Conservation (phyloP, 202 grass and related monocot species). For the Saccharum hybrid region DNA sequence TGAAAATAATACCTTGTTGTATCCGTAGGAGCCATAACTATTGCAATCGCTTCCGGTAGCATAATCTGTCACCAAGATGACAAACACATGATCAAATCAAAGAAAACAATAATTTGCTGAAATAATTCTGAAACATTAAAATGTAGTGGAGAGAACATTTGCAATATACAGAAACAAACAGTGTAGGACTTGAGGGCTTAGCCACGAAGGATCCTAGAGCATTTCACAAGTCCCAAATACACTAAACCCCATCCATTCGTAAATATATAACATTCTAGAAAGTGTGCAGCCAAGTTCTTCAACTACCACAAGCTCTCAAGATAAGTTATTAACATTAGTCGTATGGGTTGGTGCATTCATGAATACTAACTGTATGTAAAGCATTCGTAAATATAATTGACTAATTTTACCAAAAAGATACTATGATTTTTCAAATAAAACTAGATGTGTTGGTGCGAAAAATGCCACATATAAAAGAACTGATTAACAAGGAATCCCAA, state of each 20-base stretch:
- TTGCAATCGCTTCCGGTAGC: conserved; percentile 98
- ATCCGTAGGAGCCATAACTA: conserved; percentile 99
- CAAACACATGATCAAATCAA: conserved; percentile 24
- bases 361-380: not conserved
- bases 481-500: not conserved
- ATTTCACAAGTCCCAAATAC: not conserved
- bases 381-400: not conserved
- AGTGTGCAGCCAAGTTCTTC: not conserved
- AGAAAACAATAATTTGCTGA: conserved; percentile 16
- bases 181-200: not conserved
- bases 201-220: not conserved
- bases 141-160: too few relatives aligned
- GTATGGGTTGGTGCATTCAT: not conserved
- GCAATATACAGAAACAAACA: not conserved
- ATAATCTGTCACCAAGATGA: conserved; percentile 68
- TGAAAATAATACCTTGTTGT: conserved; percentile 68
- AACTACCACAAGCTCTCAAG: not conserved
- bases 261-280: not conserved
- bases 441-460: not conserved
- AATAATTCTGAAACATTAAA: conserved; percentile 17
- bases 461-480: not conserved
- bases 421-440: not conserved
- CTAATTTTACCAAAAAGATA: not conserved
- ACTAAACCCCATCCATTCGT: not conserved
- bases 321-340: not conserved